Evolutionary conservation across 257 asterid species (phyloP).

Genomic region (Eucommia ulmoides): DNA sequence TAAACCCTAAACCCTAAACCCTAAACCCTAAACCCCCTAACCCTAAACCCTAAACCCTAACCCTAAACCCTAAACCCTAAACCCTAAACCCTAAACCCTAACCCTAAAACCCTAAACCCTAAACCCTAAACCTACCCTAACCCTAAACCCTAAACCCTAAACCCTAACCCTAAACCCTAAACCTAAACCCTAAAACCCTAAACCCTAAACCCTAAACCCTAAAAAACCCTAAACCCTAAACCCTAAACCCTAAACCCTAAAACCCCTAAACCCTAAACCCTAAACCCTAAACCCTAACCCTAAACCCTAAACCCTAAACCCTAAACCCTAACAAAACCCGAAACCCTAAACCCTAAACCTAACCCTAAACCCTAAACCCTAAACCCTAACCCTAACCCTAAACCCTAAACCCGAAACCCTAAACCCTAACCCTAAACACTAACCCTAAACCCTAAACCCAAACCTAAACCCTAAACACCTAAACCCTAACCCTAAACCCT

Average conservation of each 20-base stretch:
- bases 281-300: slow-evolving; percentile 13
- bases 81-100: slow-evolving; percentile 9
- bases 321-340: slow-evolving; percentile 7
- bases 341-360: slow-evolving; percentile 9
- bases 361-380: slow-evolving; percentile 10
- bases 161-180: slow-evolving; percentile 8
- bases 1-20: slow-evolving; percentile 13
- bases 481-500: slow-evolving; percentile 18
- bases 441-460: slow-evolving; percentile 18
- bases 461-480: slow-evolving; percentile 16
- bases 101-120: slow-evolving; percentile 12
- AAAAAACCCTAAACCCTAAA: slow-evolving; percentile 5
- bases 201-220: slow-evolving; percentile 7
- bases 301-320: slow-evolving; percentile 12
- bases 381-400: slow-evolving; percentile 10
- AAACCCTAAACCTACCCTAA: slow-evolving; percentile 7
- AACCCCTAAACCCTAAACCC: no score
- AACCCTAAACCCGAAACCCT: slow-evolving; percentile 15
- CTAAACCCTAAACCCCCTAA: slow-evolving; percentile 14
- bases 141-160: slow-evolving; percentile 6
- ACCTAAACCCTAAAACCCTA: slow-evolving; percentile 4
- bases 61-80: slow-evolving; percentile 10
- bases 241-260: slow-evolving; percentile 8
- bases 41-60: slow-evolving; percentile 12
- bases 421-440: slow-evolving; percentile 14